A percentile compares a stretch with the other conserved stretches of the same genome.
Conservation (phyloP, 805 yeast genomes). For the Teunomyces gatunensis region DNA sequence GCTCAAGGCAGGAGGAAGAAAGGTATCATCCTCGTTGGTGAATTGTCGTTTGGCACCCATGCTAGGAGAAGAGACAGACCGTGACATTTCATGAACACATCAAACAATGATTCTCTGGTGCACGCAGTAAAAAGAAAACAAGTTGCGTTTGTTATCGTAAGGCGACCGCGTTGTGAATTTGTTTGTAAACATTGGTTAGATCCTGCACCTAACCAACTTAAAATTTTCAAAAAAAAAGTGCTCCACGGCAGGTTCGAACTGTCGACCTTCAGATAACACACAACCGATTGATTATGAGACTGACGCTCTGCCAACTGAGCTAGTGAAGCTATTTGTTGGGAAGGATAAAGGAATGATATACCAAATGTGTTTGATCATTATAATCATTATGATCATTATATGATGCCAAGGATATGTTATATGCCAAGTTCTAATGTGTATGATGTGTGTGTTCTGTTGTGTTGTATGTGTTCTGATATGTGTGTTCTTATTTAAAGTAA, state of each 20-base stretch:
- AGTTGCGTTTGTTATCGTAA: background rate
- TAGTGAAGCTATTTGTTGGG: conserved; percentile 14
- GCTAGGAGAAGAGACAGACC: background rate
- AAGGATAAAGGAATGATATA: background rate
- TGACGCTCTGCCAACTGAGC: conserved; percentile 22
- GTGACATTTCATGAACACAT: background rate
- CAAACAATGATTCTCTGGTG: background rate
- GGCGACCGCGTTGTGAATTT: conserved; percentile 6
- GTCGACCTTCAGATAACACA: conserved; percentile 37
- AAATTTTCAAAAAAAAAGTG: conserved; percentile 13
- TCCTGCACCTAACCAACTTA: conserved; percentile 3
- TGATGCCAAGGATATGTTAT: too few relatives aligned
- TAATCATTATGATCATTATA: too few relatives aligned
- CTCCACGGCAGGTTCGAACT: conserved; percentile 42
- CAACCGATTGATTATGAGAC: conserved; percentile 14
- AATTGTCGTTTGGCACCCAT: conserved; percentile 10
- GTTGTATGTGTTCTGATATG: too few relatives aligned
- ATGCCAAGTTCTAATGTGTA: too few relatives aligned
- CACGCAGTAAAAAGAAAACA: background rate
- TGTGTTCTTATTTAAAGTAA: too few relatives aligned
- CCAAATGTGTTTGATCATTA: too few relatives aligned
- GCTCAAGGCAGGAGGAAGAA: conserved; percentile 59
- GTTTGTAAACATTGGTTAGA: conserved; percentile 4
- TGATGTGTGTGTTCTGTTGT: too few relatives aligned
- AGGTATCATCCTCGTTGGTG: conserved; percentile 45